Evolutionary conservation across 2,329 filamentous ascomycete genomes (phyloP), one percentile per base, ranked within the genome.

Genomic region (Fusarium sp.): DNA sequence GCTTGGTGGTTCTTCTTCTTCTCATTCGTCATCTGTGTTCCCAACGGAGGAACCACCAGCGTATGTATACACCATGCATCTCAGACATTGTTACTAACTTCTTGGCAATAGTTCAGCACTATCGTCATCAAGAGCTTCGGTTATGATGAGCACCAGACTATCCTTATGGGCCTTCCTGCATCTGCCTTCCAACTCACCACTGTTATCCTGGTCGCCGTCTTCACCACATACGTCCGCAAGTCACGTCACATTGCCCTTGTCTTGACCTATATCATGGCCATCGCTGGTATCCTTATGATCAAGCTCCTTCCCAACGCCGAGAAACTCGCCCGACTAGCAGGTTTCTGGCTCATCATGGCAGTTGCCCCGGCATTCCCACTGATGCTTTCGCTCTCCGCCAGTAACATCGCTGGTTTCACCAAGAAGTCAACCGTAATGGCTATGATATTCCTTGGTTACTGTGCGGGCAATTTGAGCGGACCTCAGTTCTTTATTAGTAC

Each of bases 1-100:
- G 7, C 59, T 0, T 62, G 59, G 57, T 62, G 59, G 59, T 62
- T 62, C 46, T 62, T 62, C 3, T 20, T 62, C 9, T 62, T 62
- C 23, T 62, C 59, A 3, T 62, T 62, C 12, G 36, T 62, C 7
- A 62, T 62, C 16, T 62, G 59, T 8, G 49, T 62, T 12, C 59
- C 59, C 4, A 62, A 62, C 1, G 59, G 59, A 8, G 59, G 59
- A 46, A 46, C 57, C 0, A 62, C 59, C 0, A 62, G 59, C 6
- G 59, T 55, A 23, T 10, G 56, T 9, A 3, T 23, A 15, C 9
- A 8, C 1, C n/a, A 16, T 3, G 9, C 7, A 18, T 20, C 3
- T 16, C 18, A 12, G n/a, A 9, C 0, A 12, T 1, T 3, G 6
- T 13, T 9, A 18, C 31, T 34, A 6, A 55, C 36, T 12, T 4